A percentile compares a stretch with the other conserved stretches of the same genome.
These are phyloP conservation scores for Ploettnerulaceae sp. DNA, from an alignment of 2,329 filamentous ascomycete species.

Conservation along the genomic window DNA sequence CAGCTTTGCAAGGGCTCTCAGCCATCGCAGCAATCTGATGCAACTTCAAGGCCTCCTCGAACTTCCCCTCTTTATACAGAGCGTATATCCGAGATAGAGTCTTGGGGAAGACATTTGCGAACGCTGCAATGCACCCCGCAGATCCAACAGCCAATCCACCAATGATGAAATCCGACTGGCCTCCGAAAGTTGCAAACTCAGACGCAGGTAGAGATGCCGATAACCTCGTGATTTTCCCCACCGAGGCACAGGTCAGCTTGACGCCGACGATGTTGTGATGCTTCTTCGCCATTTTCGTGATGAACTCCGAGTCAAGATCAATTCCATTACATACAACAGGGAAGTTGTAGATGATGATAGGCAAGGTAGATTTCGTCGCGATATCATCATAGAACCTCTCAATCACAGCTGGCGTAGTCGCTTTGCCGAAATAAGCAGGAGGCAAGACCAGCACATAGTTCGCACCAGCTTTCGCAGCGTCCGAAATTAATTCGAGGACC, in stretches of 20 bases:
- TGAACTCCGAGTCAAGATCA: slow-evolving; percentile 49
- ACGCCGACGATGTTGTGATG: slow-evolving; percentile 50
- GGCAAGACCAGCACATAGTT: slow-evolving; percentile 46
- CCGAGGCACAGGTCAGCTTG: slow-evolving; percentile 50
- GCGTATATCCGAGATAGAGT: slow-evolving; percentile 45
- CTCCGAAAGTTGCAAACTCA: slow-evolving; percentile 52
- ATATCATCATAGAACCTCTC: slow-evolving; percentile 44
- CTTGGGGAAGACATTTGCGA: slow-evolving; percentile 53
- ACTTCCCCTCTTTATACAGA: slow-evolving; percentile 43
- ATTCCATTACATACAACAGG: slow-evolving; percentile 50
- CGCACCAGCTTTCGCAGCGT: slow-evolving; percentile 44
- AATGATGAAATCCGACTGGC: slow-evolving; percentile 54
- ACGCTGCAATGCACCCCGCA: slow-evolving; percentile 52
- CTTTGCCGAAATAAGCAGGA: slow-evolving; percentile 47
- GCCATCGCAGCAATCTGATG: slow-evolving; percentile 48
- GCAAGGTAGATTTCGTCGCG: slow-evolving; percentile 38
- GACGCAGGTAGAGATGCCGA: slow-evolving; percentile 40
- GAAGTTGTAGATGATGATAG: slow-evolving; percentile 50
- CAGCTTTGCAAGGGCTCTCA: slow-evolving; percentile 48
- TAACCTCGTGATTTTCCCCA: slow-evolving; percentile 50
- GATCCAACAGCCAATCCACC: slow-evolving; percentile 48
- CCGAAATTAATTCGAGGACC: slow-evolving; percentile 42
- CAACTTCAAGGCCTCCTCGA: slow-evolving; percentile 45
- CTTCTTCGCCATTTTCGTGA: slow-evolving; percentile 41
- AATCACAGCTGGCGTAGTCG: slow-evolving; percentile 43